phyloP scores from a whole-genome alignment of 768 basidiomycete species.

The Kondoa malvinella region DNA sequence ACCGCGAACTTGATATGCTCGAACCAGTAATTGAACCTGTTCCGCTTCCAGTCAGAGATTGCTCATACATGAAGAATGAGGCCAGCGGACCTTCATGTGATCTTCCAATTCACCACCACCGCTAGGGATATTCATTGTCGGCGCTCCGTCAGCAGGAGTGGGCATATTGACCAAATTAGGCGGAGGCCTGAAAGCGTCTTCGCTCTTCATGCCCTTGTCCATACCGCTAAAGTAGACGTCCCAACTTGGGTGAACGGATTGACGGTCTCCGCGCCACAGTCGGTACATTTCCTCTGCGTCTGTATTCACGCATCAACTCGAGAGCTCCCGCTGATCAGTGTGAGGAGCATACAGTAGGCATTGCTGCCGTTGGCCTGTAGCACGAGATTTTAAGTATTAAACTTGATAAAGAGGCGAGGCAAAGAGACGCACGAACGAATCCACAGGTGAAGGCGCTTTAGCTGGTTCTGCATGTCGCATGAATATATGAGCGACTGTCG shows the following conservation, averaged over 20 bases:
- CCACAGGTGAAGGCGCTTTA: constrained; percentile 1
- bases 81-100: constrained; percentile 62
- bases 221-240: constrained; percentile 81
- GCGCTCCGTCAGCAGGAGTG: constrained; percentile 59
- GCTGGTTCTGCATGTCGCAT: background rate
- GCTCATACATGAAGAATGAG: background rate
- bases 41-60: background rate
- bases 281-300: constrained; percentile 87
- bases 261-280: constrained; percentile 47
- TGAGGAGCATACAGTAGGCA: constrained; percentile 1
- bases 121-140: constrained; percentile 44
- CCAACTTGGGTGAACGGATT: constrained; percentile 87
- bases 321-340: background rate
- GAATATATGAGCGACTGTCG: background rate
- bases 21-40: constrained; percentile 89
- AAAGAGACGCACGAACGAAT: background rate
- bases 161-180: constrained; percentile 45
- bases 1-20: constrained; percentile 97
- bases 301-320: background rate
- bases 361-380: background rate
- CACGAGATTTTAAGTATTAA: background rate
- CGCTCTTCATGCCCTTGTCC: constrained; percentile 52
- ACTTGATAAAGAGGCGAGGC: background rate
- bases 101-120: constrained; percentile 69
- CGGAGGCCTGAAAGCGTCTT: constrained; percentile 69